A percentile compares a stretch with the other conserved stretches of the same genome.
Conservation (phyloP, 169 alveolate species). For the Amoebophrya sp. region DNA sequence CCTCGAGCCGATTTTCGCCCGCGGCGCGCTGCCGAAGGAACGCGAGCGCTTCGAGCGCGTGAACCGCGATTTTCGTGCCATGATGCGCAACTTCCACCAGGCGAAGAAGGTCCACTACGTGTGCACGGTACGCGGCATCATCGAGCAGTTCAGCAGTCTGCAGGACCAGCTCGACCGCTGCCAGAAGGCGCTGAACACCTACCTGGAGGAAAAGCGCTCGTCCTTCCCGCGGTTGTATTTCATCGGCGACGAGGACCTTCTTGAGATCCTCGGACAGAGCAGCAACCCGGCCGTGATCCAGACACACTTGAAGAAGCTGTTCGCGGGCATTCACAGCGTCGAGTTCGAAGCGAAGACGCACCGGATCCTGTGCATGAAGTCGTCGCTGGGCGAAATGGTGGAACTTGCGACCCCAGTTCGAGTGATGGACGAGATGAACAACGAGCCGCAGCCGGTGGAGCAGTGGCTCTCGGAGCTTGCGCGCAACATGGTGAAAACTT, state of each 20-base stretch:
- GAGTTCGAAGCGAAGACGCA: constrained; percentile 51
- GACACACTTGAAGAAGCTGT: constrained; percentile 73
- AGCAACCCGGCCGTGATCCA: constrained; percentile 72
- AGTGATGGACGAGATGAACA: constrained; percentile 22
- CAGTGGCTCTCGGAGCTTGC: constrained; percentile 68
- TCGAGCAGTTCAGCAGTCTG: constrained; percentile 36
- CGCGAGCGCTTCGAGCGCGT: constrained; percentile 73
- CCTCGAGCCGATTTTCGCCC: constrained; percentile 76
- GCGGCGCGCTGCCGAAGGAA: constrained; percentile 83
- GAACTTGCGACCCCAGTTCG: constrained; percentile 47
- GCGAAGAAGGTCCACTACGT: constrained; percentile 60
- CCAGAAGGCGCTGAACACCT: constrained; percentile 76
- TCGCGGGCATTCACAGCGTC: constrained; percentile 73
- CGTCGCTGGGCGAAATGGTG: constrained; percentile 61
- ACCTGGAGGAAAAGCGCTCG: constrained; percentile 73
- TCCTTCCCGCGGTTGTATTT: constrained; percentile 79
- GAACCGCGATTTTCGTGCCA: constrained; percentile 65
- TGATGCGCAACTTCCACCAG: constrained; percentile 59
- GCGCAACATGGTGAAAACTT: constrained; percentile 62
- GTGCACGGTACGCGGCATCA: constrained; percentile 54
- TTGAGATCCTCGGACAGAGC: constrained; percentile 76
- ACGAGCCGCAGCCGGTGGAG: constrained; percentile 52
- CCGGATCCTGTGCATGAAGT: constrained; percentile 49
- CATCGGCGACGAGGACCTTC: constrained; percentile 83
- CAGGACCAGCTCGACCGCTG: constrained; percentile 71